These are phyloP conservation scores for Xylaria sp. DNA, from an alignment of 2,329 filamentous ascomycete species.

Conservation along the genomic window DNA sequence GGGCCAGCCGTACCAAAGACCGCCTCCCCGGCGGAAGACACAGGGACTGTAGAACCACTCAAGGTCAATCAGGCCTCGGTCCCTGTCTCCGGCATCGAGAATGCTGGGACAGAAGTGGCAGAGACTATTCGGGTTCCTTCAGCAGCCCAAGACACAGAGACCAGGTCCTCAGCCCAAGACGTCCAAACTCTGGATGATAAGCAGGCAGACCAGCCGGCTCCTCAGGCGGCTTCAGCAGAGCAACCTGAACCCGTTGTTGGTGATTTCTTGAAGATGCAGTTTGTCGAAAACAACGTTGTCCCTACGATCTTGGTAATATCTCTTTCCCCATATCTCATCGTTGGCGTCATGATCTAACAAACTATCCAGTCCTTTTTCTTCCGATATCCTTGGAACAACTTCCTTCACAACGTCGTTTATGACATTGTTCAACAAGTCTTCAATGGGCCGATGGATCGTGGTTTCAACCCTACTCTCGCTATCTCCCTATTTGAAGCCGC, in stretches of 20 bases:
- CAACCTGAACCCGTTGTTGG: constrained; percentile 80
- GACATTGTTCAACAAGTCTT: constrained; percentile 99
- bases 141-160: constrained; percentile 11
- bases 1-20: not conserved
- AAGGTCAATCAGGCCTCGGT: not conserved
- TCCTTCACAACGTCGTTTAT: constrained; percentile 98
- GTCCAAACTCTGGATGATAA: constrained; percentile 16
- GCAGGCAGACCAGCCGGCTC: not conserved
- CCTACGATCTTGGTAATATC: constrained; percentile 88
- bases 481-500: constrained; percentile 93
- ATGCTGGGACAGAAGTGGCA: not conserved
- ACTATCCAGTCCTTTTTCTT: constrained; percentile 88
- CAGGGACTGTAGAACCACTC: not conserved
- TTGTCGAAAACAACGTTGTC: constrained; percentile 93
- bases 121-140: constrained; percentile 6
- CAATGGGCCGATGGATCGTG: constrained; percentile 96
- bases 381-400: constrained; percentile 99
- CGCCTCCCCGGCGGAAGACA: not conserved
- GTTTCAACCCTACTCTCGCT: constrained; percentile 89
- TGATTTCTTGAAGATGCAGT: constrained; percentile 94
- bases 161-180: not conserved
- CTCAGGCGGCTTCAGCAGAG: constrained; percentile 31
- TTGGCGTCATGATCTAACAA: constrained; percentile 38
- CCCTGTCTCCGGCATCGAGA: not conserved
- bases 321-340: not conserved